These are phyloP conservation scores for Odontarrhena argentea DNA, from an alignment of 345 rosid genomes.

Conservation along the genomic window DNA sequence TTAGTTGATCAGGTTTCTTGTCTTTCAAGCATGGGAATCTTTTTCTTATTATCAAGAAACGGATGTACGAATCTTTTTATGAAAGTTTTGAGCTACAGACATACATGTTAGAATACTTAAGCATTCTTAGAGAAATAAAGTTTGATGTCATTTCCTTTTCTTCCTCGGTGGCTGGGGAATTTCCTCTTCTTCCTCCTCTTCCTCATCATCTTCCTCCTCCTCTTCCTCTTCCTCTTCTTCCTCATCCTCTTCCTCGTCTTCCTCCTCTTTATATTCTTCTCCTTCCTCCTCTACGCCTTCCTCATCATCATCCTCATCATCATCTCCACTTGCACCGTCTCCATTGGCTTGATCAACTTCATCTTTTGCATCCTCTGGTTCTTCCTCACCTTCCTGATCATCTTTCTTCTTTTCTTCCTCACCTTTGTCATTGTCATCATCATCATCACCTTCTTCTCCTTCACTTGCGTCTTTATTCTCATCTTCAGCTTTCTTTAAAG, in stretches of 20 bases:
- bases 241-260: not conserved
- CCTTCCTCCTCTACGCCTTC: not conserved
- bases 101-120: too few species aligned
- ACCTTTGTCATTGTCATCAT: not conserved
- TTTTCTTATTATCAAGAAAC: too few species aligned
- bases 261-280: not conserved
- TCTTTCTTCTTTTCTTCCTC: not conserved
- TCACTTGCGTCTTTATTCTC: constrained; percentile 20
- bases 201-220: not conserved
- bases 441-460: constrained; percentile 7
- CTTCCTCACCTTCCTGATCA: not conserved
- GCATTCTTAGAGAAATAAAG: too few species aligned
- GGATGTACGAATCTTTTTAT: too few species aligned
- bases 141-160: not conserved
- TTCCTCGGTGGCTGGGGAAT: constrained; percentile 24
- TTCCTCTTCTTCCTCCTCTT: constrained; percentile 7
- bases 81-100: too few species aligned
- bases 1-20: too few species aligned
- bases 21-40: too few species aligned
- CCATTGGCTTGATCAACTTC: constrained; percentile 18
- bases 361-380: constrained; percentile 1
- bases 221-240: not conserved
- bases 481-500: constrained; percentile 10
- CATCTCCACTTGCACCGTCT: not conserved
- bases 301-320: not conserved